Conservation (phyloP, 768 basidiomycete genomes). For the Agrocybe pediades region DNA sequence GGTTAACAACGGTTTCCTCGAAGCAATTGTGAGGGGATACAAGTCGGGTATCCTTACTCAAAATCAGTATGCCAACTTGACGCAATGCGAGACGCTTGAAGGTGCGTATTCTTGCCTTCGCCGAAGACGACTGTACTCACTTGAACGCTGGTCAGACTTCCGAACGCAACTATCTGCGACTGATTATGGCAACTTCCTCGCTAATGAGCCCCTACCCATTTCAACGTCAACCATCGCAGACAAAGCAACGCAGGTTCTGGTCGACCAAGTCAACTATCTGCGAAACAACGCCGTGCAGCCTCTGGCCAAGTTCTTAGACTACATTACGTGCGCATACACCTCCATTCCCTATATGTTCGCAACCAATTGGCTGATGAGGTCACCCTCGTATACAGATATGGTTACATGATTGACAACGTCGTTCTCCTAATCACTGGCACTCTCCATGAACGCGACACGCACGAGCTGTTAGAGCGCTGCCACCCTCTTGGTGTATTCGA, state of each 20-base stretch:
- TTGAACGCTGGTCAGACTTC: conserved; percentile 63
- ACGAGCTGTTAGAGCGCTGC: conserved; percentile 94
- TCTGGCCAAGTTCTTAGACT: conserved; percentile 91
- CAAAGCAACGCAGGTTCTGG: conserved; percentile 92
- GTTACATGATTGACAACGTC: conserved; percentile 99
- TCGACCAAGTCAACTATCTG: conserved; percentile 96
- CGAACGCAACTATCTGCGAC: conserved; percentile 94
- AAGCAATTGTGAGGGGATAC: conserved; percentile 88
- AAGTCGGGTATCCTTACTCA: conserved; percentile 90
- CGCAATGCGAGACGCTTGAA: conserved; percentile 97
- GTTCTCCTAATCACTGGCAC: conserved; percentile 97
- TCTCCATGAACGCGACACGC: conserved; percentile 94
- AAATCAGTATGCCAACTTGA: conserved; percentile 88
- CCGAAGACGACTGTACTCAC: background rate
- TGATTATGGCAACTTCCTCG: conserved; percentile 97
- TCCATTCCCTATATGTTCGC: conserved; percentile 1
- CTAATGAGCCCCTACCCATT: conserved; percentile 92
- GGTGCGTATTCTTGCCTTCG: conserved; percentile 46
- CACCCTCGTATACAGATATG: conserved; percentile 62
- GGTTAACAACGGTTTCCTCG: conserved; percentile 77
- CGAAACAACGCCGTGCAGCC: conserved; percentile 90
- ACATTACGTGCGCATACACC: conserved; percentile 78
- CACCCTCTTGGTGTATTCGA: conserved; percentile 97
- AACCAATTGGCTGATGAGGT: too few relatives aligned
- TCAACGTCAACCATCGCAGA: conserved; percentile 96